Base-by-base conservation (phyloP, 805 yeast species). In the Saccharomyces eubayanus region DNA sequence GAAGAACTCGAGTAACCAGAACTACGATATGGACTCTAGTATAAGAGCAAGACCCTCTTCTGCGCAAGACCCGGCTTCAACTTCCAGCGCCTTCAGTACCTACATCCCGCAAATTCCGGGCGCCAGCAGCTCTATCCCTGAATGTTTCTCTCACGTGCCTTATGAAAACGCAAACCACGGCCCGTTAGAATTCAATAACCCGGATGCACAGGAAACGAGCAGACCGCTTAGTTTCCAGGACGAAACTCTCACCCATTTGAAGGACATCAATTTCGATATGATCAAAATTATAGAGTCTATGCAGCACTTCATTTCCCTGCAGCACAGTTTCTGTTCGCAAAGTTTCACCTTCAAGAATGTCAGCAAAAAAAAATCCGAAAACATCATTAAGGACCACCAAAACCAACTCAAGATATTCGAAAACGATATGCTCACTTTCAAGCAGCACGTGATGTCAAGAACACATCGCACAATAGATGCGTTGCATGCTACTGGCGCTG, bases 1-100 rank as follows among this genome's bases (percentile, higher is more conserved):
- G 20, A 61, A 61, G 30, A 56, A 55, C 30, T 48, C 56, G 3
- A 52, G 36, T 24, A 61, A 31, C 57, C 60, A 24, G 54, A 58
- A n/a, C 48, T 28, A 21, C 31, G 48, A 36, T 2, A 16, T 8
- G 16, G 43, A 36, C 6, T 36, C 24, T 8, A 21, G 43, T 9
- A 21, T 6, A 36, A 36, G 43, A 16, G 43, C 24, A 16, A 36
- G 43, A 16, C 43, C 43, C 21, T 36, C 43, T 16, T 36, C 43
- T 16, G 10, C 16, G 16, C 43, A 36, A 16, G 43, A 36, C 43
- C 43, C 43, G 24, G 3, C 24, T 4, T 9, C 43, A 24, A n/a
- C 21, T 16, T 36, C 43, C 11, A 36, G 10, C 20, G 20, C 24
- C 43, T 36, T 36, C 16, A 11, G 43, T 36, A 36, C 16, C 16